Evolutionary conservation across 2,329 filamentous ascomycete genomes (phyloP).

Genomic region (Tolypocladium amazonense): DNA sequence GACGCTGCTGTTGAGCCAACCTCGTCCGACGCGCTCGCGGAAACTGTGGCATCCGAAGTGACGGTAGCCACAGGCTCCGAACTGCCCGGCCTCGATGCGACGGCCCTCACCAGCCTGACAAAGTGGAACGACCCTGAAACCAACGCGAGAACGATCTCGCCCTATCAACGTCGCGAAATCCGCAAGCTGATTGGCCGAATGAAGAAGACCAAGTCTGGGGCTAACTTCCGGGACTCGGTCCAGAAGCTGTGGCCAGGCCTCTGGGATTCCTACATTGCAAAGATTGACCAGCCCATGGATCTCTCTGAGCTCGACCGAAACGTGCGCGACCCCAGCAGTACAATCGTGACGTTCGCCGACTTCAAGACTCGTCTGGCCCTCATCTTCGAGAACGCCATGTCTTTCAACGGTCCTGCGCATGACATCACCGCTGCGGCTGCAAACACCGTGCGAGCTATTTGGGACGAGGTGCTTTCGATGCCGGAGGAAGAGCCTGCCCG

Average conservation of each 20-base stretch:
- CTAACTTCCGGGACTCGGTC: conserved; percentile 68
- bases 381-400: conserved; percentile 67
- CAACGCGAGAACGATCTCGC: conserved; percentile 41
- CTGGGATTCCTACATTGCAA: conserved; percentile 60
- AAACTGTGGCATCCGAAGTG: conserved; percentile 4
- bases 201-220: conserved; percentile 77
- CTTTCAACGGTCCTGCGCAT: conserved; percentile 76
- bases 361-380: conserved; percentile 66
- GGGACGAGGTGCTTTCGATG: conserved; percentile 32
- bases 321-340: conserved; percentile 49
- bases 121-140: conserved; percentile 31
- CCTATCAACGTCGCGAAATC: conserved; percentile 50
- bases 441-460: conserved; percentile 45
- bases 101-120: conserved; percentile 18
- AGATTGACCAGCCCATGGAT: conserved; percentile 71
- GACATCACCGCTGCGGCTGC: conserved; percentile 51
- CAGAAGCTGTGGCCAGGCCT: conserved; percentile 64
- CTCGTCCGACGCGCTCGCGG: background rate
- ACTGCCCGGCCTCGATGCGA: conserved; percentile 4
- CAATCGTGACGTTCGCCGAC: conserved; percentile 58
- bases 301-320: conserved; percentile 72
- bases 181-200: conserved; percentile 58
- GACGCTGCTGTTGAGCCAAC: conserved; percentile 5
- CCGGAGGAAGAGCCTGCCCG: conserved; percentile 45
- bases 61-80: conserved; percentile 3